A percentile compares a stretch with the other conserved stretches of the same genome.
phyloP scores from a whole-genome alignment of 2,329 filamentous ascomycete genomes.

The Tolypocladium amazonense region DNA sequence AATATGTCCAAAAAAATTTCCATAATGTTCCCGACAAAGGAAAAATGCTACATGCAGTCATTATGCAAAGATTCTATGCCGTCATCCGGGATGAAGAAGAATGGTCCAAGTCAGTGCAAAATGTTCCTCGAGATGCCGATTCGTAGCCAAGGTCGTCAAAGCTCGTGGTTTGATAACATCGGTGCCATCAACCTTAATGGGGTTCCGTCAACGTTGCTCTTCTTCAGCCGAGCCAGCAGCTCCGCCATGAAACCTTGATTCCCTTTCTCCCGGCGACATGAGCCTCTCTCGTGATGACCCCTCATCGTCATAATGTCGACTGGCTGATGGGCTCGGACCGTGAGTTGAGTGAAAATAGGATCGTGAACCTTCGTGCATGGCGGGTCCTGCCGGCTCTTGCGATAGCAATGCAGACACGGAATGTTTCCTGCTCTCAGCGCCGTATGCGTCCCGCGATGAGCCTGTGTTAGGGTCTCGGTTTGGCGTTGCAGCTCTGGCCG shows the following conservation, averaged over 20 bases:
- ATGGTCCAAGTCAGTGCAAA: background rate
- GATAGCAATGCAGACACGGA: constrained; percentile 23
- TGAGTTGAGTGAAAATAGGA: constrained; percentile 1
- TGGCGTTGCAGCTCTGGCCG: constrained; percentile 8
- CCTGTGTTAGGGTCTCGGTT: constrained; percentile 7
- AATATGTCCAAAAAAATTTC: background rate
- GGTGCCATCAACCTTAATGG: background rate
- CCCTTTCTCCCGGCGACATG: constrained; percentile 1
- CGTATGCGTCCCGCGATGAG: constrained; percentile 14
- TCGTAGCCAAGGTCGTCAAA: background rate
- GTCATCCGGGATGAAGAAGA: background rate
- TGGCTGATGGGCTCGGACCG: background rate
- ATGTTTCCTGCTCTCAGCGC: constrained; percentile 18
- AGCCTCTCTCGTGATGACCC: constrained; percentile 3
- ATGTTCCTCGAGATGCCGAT: background rate
- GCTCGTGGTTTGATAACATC: background rate
- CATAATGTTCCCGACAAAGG: background rate
- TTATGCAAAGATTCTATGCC: background rate
- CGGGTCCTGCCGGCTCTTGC: constrained; percentile 5
- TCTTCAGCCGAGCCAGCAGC: constrained; percentile 1
- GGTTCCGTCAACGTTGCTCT: background rate
- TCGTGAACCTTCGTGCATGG: constrained; percentile 1
- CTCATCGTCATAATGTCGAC: constrained; percentile 5
- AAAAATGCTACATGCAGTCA: background rate
- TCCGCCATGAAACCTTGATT: background rate